Evolutionary conservation across 495 filamentous ascomycete genomes (phyloP).

Genomic region (Amphirosellinia nigrospora): DNA sequence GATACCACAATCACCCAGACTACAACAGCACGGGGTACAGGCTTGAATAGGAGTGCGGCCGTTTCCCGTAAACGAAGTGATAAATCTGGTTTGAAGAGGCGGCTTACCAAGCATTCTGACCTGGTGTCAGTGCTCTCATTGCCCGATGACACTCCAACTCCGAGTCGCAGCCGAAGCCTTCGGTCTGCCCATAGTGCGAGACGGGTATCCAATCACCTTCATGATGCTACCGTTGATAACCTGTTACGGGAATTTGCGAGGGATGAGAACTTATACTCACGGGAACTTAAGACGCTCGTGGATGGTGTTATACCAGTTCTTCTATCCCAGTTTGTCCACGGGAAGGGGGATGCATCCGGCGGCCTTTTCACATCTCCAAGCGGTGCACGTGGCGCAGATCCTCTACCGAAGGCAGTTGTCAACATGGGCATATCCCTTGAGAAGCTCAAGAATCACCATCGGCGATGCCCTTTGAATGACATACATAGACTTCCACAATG

Average conservation of each 20-base stretch:
- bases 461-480: constrained; percentile 68
- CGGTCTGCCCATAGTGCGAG: constrained; percentile 75
- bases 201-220: constrained; percentile 67
- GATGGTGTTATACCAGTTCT: constrained; percentile 97
- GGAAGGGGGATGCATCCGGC: constrained; percentile 69
- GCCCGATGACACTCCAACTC: constrained; percentile 63
- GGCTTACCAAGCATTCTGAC: constrained; percentile 90
- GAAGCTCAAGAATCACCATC: constrained; percentile 79
- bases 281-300: constrained; percentile 90
- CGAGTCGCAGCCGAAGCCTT: constrained; percentile 64
- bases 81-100: constrained; percentile 65
- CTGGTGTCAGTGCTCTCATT: constrained; percentile 89
- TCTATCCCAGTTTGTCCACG: constrained; percentile 78
- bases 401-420: constrained; percentile 82
- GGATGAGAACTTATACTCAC: constrained; percentile 89
- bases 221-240: constrained; percentile 70
- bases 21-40: constrained; percentile 54
- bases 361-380: constrained; percentile 62
- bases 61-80: constrained; percentile 48
- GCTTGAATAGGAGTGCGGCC: constrained; percentile 45
- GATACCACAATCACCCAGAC: constrained; percentile 59
- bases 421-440: constrained; percentile 94
- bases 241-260: constrained; percentile 79
- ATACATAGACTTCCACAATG: constrained; percentile 73
- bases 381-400: constrained; percentile 41